Conservation (phyloP, 75 land plant genomes). For the Larix kaempferi region DNA sequence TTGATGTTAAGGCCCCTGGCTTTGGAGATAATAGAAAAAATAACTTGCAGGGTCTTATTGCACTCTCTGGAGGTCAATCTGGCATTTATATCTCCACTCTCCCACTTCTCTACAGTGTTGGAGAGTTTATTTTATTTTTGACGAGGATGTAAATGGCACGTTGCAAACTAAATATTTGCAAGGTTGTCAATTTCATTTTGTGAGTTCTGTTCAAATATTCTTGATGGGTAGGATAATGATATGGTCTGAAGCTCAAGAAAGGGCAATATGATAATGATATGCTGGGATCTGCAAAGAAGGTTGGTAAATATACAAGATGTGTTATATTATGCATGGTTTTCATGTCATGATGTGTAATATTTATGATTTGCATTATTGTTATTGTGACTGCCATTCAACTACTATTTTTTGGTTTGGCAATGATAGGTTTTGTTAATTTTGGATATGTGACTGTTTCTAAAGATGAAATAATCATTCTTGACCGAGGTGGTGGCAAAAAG, state of each 20-base stretch:
- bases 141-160: background rate
- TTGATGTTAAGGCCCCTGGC: constrained; percentile 93
- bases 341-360: too few relatives aligned
- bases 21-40: constrained; percentile 90
- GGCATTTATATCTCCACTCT: background rate
- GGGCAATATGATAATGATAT: constrained; percentile 47
- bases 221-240: constrained; percentile 34
- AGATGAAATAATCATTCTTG: constrained; percentile 80
- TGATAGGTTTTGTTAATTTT: background rate
- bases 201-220: background rate
- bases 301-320: constrained; percentile 7
- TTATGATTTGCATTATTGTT: background rate
- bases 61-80: constrained; percentile 79
- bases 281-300: constrained; percentile 90
- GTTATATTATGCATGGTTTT: background rate
- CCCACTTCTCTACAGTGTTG: background rate
- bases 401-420: too few relatives aligned
- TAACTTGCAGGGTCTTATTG: constrained; percentile 79
- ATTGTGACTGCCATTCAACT: background rate
- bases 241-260: constrained; percentile 78
- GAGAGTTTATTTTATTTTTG: background rate
- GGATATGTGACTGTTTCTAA: constrained; percentile 67
- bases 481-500: constrained; percentile 81
- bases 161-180: background rate
- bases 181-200: background rate